Evolutionary conservation across 768 basidiomycete species (phyloP), one percentile per base, ranked within the genome.

Genomic region (Boletus rubescentipes): DNA sequence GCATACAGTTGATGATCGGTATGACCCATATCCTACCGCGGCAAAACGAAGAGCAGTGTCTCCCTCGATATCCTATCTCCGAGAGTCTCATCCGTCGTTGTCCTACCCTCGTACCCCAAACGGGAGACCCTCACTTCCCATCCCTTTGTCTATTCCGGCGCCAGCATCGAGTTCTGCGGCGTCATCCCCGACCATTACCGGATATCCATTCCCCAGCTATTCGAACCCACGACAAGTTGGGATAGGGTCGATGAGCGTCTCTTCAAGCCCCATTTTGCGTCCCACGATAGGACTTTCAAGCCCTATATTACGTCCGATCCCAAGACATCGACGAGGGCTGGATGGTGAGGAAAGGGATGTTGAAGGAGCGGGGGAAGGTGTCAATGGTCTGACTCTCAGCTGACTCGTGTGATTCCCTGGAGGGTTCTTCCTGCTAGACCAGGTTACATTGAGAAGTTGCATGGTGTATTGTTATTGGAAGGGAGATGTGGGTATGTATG

Each of bases 41-140:
- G 82, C 85, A 18, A 92, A 92, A 71, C 83, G 90, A 38, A 84
- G 90, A 37, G 90, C 90, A 11, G 89, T 91, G 21, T 92, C 90
- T 12, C 90, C 90, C 8, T 91, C 89, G 5, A 68, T 91, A 54
- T 81, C 83, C 11, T 79, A 81, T 65, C 75, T 89, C 18, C 80
- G 87, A 44, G 86, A 87, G 49, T 76, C 76, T 20, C 83, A 83
- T 66, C 66, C 78, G 4, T 73, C 75, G 5, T 66, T 79, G 18
- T 80, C 83, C 2, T 70, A 70, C 42, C 71, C 69, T 44, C 69
- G 69, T 29, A 80, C 79, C 26, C 82, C 82, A 73, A 73, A 51
- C 73, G 79, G 57, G 75, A 75, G 83, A 49, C 75, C 85, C 5
- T 85, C 89, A 1, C 83, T 89, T 45, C 74, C 89, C 12, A 82